phyloP scores from a whole-genome alignment of 179 eudicot genomes.

The Beta corolliflora region DNA sequence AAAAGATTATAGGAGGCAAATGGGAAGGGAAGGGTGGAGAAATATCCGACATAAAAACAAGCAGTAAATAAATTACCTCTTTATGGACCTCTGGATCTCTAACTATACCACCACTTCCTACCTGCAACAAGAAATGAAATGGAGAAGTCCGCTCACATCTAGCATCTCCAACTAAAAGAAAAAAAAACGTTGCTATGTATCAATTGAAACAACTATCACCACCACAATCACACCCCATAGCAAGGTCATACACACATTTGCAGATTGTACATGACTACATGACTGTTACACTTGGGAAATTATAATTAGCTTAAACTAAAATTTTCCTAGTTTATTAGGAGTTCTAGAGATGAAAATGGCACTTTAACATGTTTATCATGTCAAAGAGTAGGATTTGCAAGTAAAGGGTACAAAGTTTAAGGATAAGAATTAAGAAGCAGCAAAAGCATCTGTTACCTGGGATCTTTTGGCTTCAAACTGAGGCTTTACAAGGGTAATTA shows the following conservation, averaged over 20 bases:
- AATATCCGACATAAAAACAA: not conserved
- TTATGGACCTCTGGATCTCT: constrained; percentile 86
- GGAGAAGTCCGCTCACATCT: constrained; percentile 1
- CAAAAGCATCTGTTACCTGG: constrained; percentile 50
- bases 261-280: not conserved
- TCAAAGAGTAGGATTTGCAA: not conserved
- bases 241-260: not conserved
- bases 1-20: not conserved
- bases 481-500: constrained; percentile 91
- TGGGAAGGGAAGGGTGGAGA: not conserved
- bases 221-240: not conserved
- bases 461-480: constrained; percentile 96
- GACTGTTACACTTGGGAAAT: not conserved
- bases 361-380: not conserved
- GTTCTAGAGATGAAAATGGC: not conserved
- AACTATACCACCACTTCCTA: constrained; percentile 96
- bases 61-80: constrained; percentile 53
- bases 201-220: not conserved
- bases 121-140: constrained; percentile 50
- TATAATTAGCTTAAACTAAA: not conserved
- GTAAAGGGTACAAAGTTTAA: not conserved
- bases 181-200: not conserved
- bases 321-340: not conserved
- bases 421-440: not conserved
- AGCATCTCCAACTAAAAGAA: not conserved